phyloP scores from a whole-genome alignment of 2,329 filamentous ascomycete species.

The Nigrospora sphaerica region DNA sequence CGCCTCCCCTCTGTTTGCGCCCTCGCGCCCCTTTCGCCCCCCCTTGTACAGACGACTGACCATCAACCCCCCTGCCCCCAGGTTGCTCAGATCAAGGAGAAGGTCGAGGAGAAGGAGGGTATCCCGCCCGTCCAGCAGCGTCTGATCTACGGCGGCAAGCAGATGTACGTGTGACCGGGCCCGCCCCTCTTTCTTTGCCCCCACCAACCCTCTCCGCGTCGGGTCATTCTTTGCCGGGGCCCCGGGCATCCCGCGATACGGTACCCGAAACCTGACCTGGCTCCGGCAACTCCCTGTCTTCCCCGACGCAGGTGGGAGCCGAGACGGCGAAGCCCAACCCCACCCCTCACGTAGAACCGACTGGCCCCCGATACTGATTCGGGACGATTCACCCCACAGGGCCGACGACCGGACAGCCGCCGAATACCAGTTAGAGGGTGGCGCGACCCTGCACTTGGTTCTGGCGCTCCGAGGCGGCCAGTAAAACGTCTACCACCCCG shows the following conservation, averaged over 20 bases:
- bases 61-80: conserved; percentile 25
- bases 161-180: conserved; percentile 58
- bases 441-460: conserved; percentile 90
- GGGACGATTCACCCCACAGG: conserved; percentile 41
- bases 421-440: conserved; percentile 86
- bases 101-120: conserved; percentile 97
- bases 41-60: conserved; percentile 1
- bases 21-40: background rate
- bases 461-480: conserved; percentile 81
- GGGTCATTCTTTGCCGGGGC: too few species aligned
- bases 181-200: too few species aligned
- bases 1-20: background rate
- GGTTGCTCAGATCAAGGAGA: conserved; percentile 96
- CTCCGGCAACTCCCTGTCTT: too few species aligned
- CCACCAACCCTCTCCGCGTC: too few species aligned
- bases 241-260: too few species aligned
- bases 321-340: too few species aligned
- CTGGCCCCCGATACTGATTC: too few species aligned
- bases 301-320: too few species aligned
- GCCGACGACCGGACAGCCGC: conserved; percentile 87
- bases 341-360: too few species aligned
- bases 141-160: conserved; percentile 93
- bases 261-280: too few species aligned
- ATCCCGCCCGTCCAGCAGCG: conserved; percentile 96
- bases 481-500: background rate